Evolutionary conservation across 805 yeast species (phyloP), one percentile per base, ranked within the genome.

Genomic region (Ogataea pilisensis): DNA sequence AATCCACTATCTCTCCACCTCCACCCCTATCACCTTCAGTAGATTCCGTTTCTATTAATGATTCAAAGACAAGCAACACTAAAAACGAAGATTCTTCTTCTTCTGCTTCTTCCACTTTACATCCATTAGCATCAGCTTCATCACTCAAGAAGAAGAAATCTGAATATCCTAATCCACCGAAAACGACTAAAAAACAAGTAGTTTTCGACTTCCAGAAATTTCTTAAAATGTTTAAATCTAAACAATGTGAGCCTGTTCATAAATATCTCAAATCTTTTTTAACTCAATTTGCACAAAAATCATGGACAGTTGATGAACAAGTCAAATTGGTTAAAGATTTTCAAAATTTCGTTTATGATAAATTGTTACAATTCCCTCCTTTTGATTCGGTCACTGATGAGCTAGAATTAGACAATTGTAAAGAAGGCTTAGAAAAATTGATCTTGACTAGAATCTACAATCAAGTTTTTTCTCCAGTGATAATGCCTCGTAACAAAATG

Each of bases 371-470:
- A 13, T 80, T 69, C 52, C 84, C 83, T 46, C 97, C 97, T 1
- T 91, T 93, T 60, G 72, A 77, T 18, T 65, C 76, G 3, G 72
- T 87, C 68, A 68, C 63, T 32, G 79, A 78, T 14, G 75, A 70
- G 2, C 69, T 69, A 17, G 80, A 75, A 39, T 64, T 85, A 37
- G 79, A 72, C 29, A 88, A 90, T 55, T 82, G 95, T 2, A 68
- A 81, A 49, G 97, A 89, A 52, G 99, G 99, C 0, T 71, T 93
- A 53, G 99, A 93, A 61, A 93, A 93, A 60, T 70, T 93, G 32
- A 72, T 95, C 8, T 87, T 90, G 95, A 90, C 91, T 41, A 72
- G 95, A 48, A 63, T 95, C 2, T 90, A 88, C 59, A 69, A 70
- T 1, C 77, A 75, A 40, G 83, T 91, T 24, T 95, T 85, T 56